Base-by-base conservation (phyloP, 2,329 filamentous ascomycete genomes). In the Microsporum audouinii region DNA sequence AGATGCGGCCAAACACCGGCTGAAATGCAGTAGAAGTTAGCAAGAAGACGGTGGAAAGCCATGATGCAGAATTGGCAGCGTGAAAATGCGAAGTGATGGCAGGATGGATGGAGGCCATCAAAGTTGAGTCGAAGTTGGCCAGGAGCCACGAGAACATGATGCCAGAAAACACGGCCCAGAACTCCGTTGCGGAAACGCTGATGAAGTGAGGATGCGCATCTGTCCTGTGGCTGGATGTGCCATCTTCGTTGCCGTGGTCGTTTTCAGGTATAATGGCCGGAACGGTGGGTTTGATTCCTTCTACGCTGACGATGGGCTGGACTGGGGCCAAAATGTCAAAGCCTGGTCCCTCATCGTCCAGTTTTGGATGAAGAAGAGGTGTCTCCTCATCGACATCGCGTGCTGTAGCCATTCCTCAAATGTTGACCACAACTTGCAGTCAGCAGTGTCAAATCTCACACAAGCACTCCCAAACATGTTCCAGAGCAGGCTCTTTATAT, bases 51-150 rank as follows among this genome's bases (percentile, higher is more conserved):
- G 88, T 92, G 1, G 88, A 90, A 3, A 92, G 78, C 89, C 89
- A 94, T 1, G 88, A 90, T 2, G 89, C 89, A 55, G 84, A 84
- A 71, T 92, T 90, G 36, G 88, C 88, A 57, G 87, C 82, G 63
- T 85, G 77, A 72, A 92, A 92, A 71, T 91, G 84, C 0, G 87
- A 90, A 0, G 88, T 91, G 63, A 92, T 90, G 61, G 89, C 87
- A 0, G 88, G 88, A 71, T 94, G 88, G 47, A 82, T 86, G 1
- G 87, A 89, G 3, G 88, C 88, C 88, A 92, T 91, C 65, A 92
- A 82, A 2, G 88, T 92, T 8, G 83, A 81, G 75, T 92, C 89
- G 69, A 92, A 91, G 70, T 79, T 84, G 6, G 71, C 75, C 60
- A 78, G 72, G 64, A 86, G 82, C 67, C 82, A 82, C 3, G 78